Evolutionary conservation across 2,329 filamentous ascomycete species (phyloP).

Genomic region (Nigrospora oryzae): DNA sequence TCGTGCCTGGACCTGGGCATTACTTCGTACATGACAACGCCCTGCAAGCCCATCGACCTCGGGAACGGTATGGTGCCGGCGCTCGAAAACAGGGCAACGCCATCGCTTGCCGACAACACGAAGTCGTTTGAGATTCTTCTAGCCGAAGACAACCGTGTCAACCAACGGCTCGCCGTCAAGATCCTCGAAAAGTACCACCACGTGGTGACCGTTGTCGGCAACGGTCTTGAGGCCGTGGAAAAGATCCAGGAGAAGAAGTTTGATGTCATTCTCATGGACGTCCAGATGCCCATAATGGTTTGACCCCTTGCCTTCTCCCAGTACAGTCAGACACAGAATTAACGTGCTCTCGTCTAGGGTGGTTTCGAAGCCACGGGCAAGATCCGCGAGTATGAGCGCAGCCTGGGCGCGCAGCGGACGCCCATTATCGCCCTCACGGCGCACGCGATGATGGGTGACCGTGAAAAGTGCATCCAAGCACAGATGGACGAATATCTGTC

Average conservation of each 20-base stretch:
- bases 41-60: constrained; percentile 86
- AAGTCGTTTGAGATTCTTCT: constrained; percentile 92
- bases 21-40: constrained; percentile 98
- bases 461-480: constrained; percentile 95
- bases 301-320: constrained; percentile 21
- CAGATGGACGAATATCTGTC: constrained; percentile 99
- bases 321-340: background rate
- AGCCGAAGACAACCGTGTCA: constrained; percentile 95
- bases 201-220: constrained; percentile 85
- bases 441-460: constrained; percentile 96
- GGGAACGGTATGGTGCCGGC: constrained; percentile 95
- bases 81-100: constrained; percentile 84
- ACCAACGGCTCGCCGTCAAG: constrained; percentile 91
- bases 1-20: constrained; percentile 91
- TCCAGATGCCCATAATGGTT: constrained; percentile 99
- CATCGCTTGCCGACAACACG: constrained; percentile 85
- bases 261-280: constrained; percentile 97
- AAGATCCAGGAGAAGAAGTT: constrained; percentile 88
- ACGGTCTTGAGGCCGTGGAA: constrained; percentile 87
- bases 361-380: constrained; percentile 96
- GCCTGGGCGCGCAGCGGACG: constrained; percentile 70
- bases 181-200: constrained; percentile 97
- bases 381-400: constrained; percentile 90
- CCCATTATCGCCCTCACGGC: constrained; percentile 96
- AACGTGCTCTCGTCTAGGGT: constrained; percentile 41